These are phyloP conservation scores for Corynascus novoguineensis DNA, from an alignment of 495 filamentous ascomycete genomes.

Conservation along the genomic window DNA sequence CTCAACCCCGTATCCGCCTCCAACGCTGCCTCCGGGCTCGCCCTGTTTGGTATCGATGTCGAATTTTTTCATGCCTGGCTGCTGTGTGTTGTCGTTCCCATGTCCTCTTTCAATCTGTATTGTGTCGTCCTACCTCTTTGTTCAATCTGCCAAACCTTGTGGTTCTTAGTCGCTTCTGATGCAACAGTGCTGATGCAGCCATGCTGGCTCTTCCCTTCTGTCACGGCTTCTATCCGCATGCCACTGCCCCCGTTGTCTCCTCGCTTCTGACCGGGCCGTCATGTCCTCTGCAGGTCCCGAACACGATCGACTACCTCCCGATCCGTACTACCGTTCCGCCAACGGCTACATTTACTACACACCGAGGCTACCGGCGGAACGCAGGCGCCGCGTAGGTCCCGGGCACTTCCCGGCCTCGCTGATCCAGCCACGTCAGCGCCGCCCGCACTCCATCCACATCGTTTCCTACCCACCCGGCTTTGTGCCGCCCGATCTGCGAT, in stretches of 20 bases:
- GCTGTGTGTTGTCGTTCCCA: constrained; percentile 27
- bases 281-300: constrained; percentile 28
- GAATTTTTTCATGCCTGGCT: constrained; percentile 26
- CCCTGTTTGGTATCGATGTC: constrained; percentile 16
- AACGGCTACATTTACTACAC: constrained; percentile 40
- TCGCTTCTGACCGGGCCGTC: constrained; percentile 23
- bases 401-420: constrained; percentile 42
- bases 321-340: constrained; percentile 29
- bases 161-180: no score
- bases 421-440: constrained; percentile 46
- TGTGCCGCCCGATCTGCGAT: constrained; percentile 44
- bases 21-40: constrained; percentile 21
- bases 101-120: not conserved
- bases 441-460: constrained; percentile 53
- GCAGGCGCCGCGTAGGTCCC: constrained; percentile 25
- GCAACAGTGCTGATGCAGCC: not conserved
- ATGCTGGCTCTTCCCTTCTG: not conserved
- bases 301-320: constrained; percentile 30
- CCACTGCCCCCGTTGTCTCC: not conserved
- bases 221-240: constrained; percentile 12
- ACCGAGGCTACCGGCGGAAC: constrained; percentile 29
- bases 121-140: constrained; percentile 22
- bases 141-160: constrained; percentile 1
- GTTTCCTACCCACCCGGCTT: constrained; percentile 49
- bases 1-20: constrained; percentile 23